These are phyloP conservation scores for Phanerochaete sordida DNA, from an alignment of 768 basidiomycete species.

Conservation along the genomic window DNA sequence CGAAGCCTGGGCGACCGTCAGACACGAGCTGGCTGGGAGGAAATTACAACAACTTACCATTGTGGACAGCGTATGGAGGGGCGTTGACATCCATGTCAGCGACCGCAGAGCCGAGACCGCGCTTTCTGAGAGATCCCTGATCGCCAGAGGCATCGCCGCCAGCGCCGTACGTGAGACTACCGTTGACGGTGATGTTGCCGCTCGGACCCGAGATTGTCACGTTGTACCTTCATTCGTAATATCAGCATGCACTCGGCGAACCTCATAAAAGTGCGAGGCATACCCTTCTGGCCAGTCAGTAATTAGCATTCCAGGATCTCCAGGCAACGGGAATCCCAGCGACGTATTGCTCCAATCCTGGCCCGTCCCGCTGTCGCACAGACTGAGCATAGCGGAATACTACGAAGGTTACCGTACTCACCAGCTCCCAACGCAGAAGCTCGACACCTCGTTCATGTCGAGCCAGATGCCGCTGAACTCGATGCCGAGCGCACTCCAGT, in stretches of 20 bases:
- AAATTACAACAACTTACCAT: constrained; percentile 45
- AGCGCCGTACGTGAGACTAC: constrained; percentile 49
- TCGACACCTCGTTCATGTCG: constrained; percentile 67
- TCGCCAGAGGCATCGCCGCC: constrained; percentile 12
- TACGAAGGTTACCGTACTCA: constrained; percentile 19
- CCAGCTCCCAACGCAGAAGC: constrained; percentile 64
- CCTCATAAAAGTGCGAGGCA: constrained; percentile 2
- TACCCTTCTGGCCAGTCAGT: constrained; percentile 71
- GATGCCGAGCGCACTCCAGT: constrained; percentile 52
- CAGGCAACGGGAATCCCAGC: constrained; percentile 54
- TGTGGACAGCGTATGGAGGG: constrained; percentile 71
- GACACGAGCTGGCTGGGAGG: background rate
- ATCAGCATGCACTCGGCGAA: background rate
- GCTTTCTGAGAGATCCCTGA: constrained; percentile 26
- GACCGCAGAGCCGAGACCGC: constrained; percentile 51
- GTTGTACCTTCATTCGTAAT: constrained; percentile 49
- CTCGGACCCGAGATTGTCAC: constrained; percentile 58
- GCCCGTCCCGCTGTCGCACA: constrained; percentile 45
- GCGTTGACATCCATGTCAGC: constrained; percentile 46
- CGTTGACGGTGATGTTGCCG: constrained; percentile 73
- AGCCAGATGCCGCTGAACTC: constrained; percentile 67
- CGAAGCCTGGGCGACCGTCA: constrained; percentile 35
- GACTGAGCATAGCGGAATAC: background rate
- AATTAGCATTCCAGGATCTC: constrained; percentile 48
- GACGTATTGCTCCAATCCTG: constrained; percentile 53